phyloP scores from a whole-genome alignment of 768 basidiomycete species.

The Boletus rubropictus region DNA sequence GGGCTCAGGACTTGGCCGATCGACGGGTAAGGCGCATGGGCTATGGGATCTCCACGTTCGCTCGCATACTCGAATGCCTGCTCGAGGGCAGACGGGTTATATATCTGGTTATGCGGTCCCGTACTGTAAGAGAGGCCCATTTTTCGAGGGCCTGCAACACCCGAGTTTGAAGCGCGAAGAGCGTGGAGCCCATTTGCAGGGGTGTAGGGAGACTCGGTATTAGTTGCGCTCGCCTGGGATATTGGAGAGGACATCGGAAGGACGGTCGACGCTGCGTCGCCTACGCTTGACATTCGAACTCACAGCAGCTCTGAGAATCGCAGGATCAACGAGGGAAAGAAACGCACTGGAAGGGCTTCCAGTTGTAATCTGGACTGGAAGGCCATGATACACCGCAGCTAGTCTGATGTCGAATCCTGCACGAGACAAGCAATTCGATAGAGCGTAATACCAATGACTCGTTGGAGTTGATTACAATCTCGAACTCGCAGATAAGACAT shows the following conservation, averaged over 20 bases:
- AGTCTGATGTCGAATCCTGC: conserved; percentile 12
- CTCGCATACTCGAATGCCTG: background rate
- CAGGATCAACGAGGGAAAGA: background rate
- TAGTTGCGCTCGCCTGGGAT: conserved; percentile 7
- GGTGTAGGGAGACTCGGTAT: conserved; percentile 1
- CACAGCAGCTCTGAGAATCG: background rate
- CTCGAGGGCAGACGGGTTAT: background rate
- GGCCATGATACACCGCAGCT: background rate
- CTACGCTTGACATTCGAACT: conserved; percentile 15
- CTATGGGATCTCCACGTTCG: background rate
- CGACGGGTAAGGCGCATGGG: background rate
- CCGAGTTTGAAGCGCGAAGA: conserved; percentile 6
- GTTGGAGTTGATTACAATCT: background rate
- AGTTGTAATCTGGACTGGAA: conserved; percentile 11
- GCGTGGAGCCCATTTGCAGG: background rate
- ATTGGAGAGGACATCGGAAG: conserved; percentile 12
- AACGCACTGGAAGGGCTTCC: background rate
- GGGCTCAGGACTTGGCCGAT: background rate
- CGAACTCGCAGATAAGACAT: conserved; percentile 1
- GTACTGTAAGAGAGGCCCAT: conserved; percentile 3
- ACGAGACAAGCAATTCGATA: background rate
- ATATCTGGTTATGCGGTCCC: background rate
- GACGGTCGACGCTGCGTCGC: conserved; percentile 12
- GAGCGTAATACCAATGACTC: background rate
- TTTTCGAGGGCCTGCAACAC: conserved; percentile 19